Conservation (phyloP, 1,139 yeast genomes). For the Zygoascus meyerae region DNA sequence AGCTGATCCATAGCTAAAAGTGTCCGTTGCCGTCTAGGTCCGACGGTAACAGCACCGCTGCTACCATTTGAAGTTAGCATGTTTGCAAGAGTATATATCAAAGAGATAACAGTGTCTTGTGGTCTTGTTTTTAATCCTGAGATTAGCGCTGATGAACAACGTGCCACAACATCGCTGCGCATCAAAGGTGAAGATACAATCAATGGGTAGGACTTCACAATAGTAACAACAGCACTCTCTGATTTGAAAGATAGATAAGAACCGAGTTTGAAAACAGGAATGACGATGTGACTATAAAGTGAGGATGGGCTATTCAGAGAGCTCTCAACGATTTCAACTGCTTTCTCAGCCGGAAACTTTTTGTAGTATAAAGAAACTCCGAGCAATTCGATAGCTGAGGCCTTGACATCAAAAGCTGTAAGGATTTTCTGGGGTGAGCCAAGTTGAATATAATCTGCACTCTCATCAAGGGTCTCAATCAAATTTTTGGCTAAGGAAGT, state of each 20-base stretch:
- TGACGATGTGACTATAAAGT: conserved; percentile 36
- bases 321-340: conserved; percentile 33
- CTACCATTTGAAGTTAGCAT: conserved; percentile 54
- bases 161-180: conserved; percentile 22
- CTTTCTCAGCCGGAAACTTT: conserved; percentile 29
- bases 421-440: conserved; percentile 40
- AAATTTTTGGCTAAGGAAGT: conserved; percentile 29
- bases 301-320: conserved; percentile 32
- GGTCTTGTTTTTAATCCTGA: conserved; percentile 44
- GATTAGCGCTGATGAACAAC: conserved; percentile 39
- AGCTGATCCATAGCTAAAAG: conserved; percentile 13
- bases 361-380: conserved; percentile 36
- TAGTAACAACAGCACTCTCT: conserved; percentile 29
- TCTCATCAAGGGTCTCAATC: conserved; percentile 38
- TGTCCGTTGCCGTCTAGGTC: conserved; percentile 6
- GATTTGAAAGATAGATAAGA: conserved; percentile 47
- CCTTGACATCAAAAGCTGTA: conserved; percentile 40
- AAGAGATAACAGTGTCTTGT: conserved; percentile 81
- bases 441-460: conserved; percentile 40
- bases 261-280: conserved; percentile 49
- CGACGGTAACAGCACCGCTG: neutral
- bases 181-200: conserved; percentile 42
- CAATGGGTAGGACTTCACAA: conserved; percentile 29
- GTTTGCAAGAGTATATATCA: conserved; percentile 79
- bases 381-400: conserved; percentile 41